phyloP scores from a whole-genome alignment of 2,329 filamentous ascomycete species.

The Graphiopsis chlorocephala region DNA sequence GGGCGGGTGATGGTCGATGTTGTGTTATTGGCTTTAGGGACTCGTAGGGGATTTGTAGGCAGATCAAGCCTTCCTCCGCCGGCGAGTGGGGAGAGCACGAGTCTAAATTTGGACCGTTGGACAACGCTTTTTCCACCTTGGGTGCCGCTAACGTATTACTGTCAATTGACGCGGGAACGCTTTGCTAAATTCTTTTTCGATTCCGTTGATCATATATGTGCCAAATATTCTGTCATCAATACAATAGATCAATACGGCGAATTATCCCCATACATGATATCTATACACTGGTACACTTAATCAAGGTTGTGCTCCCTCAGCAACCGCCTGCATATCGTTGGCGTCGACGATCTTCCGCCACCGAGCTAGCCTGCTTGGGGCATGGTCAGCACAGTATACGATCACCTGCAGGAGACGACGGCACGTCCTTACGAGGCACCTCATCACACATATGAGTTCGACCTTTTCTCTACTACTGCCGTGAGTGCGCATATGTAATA shows the following conservation, averaged over 20 bases:
- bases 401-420: not conserved
- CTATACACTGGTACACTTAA: not conserved
- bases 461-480: no score
- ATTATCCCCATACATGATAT: not conserved
- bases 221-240: not conserved
- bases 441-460: not conserved
- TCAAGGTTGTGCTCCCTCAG: slow-evolving; percentile 6
- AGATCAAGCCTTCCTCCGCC: slow-evolving; percentile 1
- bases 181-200: not conserved
- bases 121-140: slow-evolving; percentile 9
- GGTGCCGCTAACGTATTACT: not conserved
- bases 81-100: not conserved
- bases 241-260: not conserved
- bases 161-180: not conserved
- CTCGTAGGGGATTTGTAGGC: not conserved
- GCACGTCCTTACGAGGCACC: not conserved
- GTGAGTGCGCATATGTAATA: no score
- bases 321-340: slow-evolving; percentile 11
- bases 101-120: slow-evolving; percentile 5
- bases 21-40: not conserved
- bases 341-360: slow-evolving; percentile 12
- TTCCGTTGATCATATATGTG: not conserved
- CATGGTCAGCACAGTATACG: slow-evolving; percentile 4
- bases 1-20: not conserved
- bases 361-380: slow-evolving; percentile 3